Base-by-base conservation (phyloP, 176 grass and related monocot genomes). In the Carex cristatella region DNA sequence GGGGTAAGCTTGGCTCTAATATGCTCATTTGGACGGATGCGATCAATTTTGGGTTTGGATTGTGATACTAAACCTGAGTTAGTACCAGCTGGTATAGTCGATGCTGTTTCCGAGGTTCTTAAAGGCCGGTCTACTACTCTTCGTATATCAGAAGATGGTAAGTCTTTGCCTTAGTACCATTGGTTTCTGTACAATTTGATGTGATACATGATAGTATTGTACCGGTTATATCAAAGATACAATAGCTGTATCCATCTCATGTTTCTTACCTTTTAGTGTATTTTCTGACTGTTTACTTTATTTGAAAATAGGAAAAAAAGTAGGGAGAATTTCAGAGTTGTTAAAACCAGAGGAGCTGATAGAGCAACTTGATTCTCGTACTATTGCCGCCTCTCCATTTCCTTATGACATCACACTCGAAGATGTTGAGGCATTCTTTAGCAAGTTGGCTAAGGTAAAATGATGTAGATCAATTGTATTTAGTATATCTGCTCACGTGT, bases 1-100 rank as follows among this genome's bases (percentile, higher is more conserved):
- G 96, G 92, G 93, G 93, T 95, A 62, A 95, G 90, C 85, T 91
- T 99, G 91, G 88, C 91, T 57, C 84, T 99, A 78, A 91, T 99
- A 60, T 99, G 93, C 59, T 95, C 88, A 59, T 95, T 99, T 82
- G 61, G 88, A 8, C 87, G 92, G 81, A 99, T 99, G 96, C 90
- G 79, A 86, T 83, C 33, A 51, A 79, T 90, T 79, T 84, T 99
- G 14, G 91, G 88, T 4, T 87, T 99, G 79, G 65, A 92, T 31
- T 59, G 75, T 15, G 61, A 73, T 3, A 85, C 87, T 58, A 95
- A 87, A 71, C 86, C 87, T 23, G 96, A 94, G 14, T 77, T 81
- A 0, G 87, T 99, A 28, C 85, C 88, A 0, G 85, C 90, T 84
- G 89, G 83, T 61, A 87, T 61, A 2, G 67, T 94, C 5, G 85